Evolutionary conservation across 2,329 filamentous ascomycete species (phyloP).

Genomic region (Sporothrix sp.): DNA sequence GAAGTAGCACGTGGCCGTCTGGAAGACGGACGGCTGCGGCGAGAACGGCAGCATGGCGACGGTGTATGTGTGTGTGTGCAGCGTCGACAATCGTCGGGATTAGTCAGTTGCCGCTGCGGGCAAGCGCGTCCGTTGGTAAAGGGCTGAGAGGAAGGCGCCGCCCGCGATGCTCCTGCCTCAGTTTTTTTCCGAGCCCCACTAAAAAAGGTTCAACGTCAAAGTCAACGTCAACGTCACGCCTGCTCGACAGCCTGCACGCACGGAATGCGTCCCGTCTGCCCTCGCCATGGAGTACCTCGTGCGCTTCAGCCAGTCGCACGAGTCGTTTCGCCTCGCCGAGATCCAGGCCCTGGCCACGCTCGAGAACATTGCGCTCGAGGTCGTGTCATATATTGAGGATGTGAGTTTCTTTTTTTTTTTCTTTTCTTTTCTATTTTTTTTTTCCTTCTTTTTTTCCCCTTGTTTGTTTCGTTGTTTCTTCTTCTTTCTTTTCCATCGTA

Average conservation of each 20-base stretch:
- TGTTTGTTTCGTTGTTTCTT: no score
- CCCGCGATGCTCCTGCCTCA: no score
- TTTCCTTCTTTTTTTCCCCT: no score
- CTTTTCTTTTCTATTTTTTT: no score
- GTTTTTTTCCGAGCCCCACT: conserved; percentile 13
- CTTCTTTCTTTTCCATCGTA: no score
- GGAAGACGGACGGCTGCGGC: conserved; percentile 37
- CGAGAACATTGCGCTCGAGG: conserved; percentile 55
- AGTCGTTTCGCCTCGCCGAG: conserved; percentile 82
- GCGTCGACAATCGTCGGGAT: no score
- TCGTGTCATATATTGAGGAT: conserved; percentile 64
- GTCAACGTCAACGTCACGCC: not conserved
- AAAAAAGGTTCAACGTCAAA: conserved; percentile 11
- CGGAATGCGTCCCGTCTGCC: no score
- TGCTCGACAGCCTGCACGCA: no score
- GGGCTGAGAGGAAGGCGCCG: no score
- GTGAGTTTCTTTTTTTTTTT: conserved; percentile 41
- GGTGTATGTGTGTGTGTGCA: no score
- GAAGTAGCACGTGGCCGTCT: conserved; percentile 61
- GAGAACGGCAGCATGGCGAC: conserved; percentile 35
- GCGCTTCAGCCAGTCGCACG: conserved; percentile 79
- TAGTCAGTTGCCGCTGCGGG: no score
- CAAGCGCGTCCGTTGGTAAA: no score
- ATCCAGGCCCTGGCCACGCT: conserved; percentile 68
- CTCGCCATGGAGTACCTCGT: conserved; percentile 67